Conservation (phyloP, 177 flowering plant species). For the Vitis hybrid region DNA sequence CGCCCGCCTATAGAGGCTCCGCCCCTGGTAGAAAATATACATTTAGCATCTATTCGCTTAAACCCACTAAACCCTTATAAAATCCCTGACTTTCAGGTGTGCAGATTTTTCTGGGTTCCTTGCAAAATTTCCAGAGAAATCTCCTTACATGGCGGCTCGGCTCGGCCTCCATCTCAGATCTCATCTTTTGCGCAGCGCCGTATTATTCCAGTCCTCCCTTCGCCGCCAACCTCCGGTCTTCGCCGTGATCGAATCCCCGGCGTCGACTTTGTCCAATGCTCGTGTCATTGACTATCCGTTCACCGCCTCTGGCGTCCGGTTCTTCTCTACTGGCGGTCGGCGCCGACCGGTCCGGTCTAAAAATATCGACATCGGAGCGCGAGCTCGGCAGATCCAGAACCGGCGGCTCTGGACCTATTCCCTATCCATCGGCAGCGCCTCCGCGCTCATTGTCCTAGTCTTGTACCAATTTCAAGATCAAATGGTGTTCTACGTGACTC, state of each 20-base stretch:
- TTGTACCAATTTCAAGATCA: constrained; percentile 78
- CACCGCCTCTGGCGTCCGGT: constrained; percentile 27
- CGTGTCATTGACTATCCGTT: constrained; percentile 2
- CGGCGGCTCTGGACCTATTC: constrained; percentile 94
- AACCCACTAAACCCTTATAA: too few species aligned
- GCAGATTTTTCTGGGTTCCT: too few species aligned
- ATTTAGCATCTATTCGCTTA: too few species aligned
- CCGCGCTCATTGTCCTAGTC: constrained; percentile 72
- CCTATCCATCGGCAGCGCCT: constrained; percentile 69
- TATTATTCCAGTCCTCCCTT: constrained; percentile 10
- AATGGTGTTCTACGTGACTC: constrained; percentile 83
- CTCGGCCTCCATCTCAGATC: constrained; percentile 30
- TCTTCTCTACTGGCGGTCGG: constrained; percentile 46
- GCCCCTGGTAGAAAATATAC: too few species aligned
- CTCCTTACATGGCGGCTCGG: constrained; percentile 22
- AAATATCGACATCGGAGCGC: constrained; percentile 67
- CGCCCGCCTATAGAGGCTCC: too few species aligned
- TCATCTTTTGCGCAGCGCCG: constrained; percentile 23
- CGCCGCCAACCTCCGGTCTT: constrained; percentile 8
- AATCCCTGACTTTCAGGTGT: too few species aligned
- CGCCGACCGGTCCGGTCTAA: constrained; percentile 42
- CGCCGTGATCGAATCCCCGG: constrained; percentile 6
- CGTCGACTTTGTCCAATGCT: constrained; percentile 1
- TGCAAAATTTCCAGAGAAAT: too few species aligned
- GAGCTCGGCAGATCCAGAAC: constrained; percentile 81